Percentiles rank a stretch among this genome's conserved stretches.
Conservation (phyloP, 1,284 basidiomycete species). For the Veloporphyrellus conicus region DNA sequence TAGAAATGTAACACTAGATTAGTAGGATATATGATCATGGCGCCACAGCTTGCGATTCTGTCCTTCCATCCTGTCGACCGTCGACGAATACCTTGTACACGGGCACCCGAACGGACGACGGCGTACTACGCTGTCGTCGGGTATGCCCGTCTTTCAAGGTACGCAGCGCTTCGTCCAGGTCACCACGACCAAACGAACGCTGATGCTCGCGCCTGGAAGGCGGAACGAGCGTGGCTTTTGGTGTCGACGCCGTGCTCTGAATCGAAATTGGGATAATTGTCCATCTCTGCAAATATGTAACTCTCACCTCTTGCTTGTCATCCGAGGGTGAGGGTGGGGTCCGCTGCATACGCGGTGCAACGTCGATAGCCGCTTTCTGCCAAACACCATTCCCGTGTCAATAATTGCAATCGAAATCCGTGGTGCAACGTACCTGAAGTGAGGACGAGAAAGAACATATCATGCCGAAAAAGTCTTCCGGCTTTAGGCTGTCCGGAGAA, state of each 20-base stretch:
- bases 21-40: not conserved
- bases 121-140: slow-evolving; percentile 47
- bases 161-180: slow-evolving; percentile 77
- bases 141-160: slow-evolving; percentile 67
- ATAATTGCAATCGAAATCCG: not conserved
- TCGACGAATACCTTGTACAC: slow-evolving; percentile 80
- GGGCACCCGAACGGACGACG: slow-evolving; percentile 39
- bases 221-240: slow-evolving; percentile 11
- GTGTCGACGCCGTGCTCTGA: not conserved
- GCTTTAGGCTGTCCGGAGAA: slow-evolving; percentile 57
- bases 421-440: slow-evolving; percentile 49
- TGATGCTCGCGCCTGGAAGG: slow-evolving; percentile 29
- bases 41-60: not conserved
- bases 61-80: slow-evolving; percentile 34
- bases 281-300: not conserved
- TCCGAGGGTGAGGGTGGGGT: not conserved
- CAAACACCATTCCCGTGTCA: not conserved
- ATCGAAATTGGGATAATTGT: not conserved
- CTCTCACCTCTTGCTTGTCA: slow-evolving; percentile 9
- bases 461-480: slow-evolving; percentile 76
- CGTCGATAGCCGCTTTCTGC: slow-evolving; percentile 74
- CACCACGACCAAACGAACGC: slow-evolving; percentile 65
- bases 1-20: not conserved
- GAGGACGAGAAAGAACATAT: slow-evolving; percentile 71
- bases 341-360: slow-evolving; percentile 43